Conservation (phyloP, 345 rosid genomes). For the Melaleuca quinquenervia region DNA sequence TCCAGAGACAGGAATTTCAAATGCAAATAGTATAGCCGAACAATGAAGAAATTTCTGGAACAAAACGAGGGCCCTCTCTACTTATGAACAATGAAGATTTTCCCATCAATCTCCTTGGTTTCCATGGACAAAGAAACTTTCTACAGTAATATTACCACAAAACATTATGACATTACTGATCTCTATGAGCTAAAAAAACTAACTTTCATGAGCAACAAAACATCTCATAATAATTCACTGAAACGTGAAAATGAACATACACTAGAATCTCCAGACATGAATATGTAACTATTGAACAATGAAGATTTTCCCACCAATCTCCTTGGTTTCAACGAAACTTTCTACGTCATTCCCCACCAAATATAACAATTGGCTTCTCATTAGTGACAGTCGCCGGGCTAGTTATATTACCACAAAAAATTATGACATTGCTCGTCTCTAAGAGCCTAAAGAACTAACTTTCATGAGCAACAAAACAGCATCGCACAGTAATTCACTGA, state of each 20-base stretch:
- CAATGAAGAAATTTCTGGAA: not conserved
- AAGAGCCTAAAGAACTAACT: not conserved
- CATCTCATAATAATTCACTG: not conserved
- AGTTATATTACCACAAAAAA: too few species aligned
- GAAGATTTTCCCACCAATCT: too few species aligned
- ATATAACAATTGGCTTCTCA: too few species aligned
- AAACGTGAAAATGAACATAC: not conserved
- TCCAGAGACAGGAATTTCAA: too few species aligned
- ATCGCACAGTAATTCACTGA: not conserved
- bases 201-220: not conserved
- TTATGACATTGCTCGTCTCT: not conserved
- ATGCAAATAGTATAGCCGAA: too few species aligned
- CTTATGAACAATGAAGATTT: not conserved
- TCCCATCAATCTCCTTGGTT: not conserved
- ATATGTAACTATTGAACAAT: rapidly evolving
- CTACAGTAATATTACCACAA: too few species aligned
- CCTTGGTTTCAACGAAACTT: too few species aligned
- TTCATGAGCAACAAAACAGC: not conserved
- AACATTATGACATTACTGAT: too few species aligned
- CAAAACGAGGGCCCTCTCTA: not conserved
- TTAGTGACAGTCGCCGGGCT: too few species aligned
- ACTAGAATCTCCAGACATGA: rapidly evolving
- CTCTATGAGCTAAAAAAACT: not conserved
- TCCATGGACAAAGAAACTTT: not conserved
- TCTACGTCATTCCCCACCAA: too few species aligned